Evolutionary conservation across 345 rosid genomes (phyloP), one percentile per base, ranked within the genome.

Genomic region (Corchorus capsularis): DNA sequence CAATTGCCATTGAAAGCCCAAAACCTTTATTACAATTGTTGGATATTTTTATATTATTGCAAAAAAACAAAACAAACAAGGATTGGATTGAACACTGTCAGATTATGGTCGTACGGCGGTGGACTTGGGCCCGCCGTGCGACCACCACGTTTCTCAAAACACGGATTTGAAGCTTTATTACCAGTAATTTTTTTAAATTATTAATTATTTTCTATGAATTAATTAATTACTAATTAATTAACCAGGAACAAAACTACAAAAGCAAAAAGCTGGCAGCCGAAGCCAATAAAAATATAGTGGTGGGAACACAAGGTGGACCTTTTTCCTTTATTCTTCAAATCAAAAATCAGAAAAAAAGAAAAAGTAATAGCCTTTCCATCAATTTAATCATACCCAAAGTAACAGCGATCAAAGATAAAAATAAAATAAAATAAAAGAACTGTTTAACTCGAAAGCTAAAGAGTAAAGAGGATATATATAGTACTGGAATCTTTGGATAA

Each of bases 401-500:
- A 45, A 59, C 14, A 15, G 67, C 54, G 39, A 47, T 22, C 20
- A 46, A 27, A 27, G 2, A 3, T 39, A 59, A 57, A 5, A 65
- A 14, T 49, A 71, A 77, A 72, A 53, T 61, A 20, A 35, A 17
- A n/a, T n/a, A n/a, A 8, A 7, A 3, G 12, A 16, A 35, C n/a
- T 2, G 61, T 17, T 72, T 27, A 72, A 12, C 55, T 59, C n/a
- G 43, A 59, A 60, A 46, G 27, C 54, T 16, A 22, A 61, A 2
- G 8, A 3, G 34, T 35, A 79, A 73, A 72, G 82, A 52, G 81
- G 59, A 27, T 27, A 27, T 27, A 39, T 11, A 71, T 16, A 71
- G 41, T 35, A 52, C 72, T 53, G 81, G 91, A 85, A 87, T 81
- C 88, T 79, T 43, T 81, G 76, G 83, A 86, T 90, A 82, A 70